Conservation (phyloP, 208 protist species). For the Leishmania guyanensis region DNA sequence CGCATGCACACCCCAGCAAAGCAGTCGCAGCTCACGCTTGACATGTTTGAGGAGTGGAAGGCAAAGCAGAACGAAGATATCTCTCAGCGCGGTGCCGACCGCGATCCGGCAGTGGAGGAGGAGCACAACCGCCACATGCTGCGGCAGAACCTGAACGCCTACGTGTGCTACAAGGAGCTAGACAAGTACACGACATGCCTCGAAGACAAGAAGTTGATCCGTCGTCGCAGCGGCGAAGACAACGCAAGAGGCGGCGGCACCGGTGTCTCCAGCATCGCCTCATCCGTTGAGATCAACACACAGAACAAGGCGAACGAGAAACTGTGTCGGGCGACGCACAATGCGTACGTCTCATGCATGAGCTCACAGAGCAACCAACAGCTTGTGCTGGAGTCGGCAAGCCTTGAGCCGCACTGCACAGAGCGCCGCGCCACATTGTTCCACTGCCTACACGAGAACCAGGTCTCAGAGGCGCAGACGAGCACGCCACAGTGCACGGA, state of each 20-base stretch:
- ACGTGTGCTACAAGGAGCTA: constrained; percentile 77
- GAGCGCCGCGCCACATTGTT: constrained; percentile 40
- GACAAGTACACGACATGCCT: constrained; percentile 80
- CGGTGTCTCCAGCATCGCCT: constrained; percentile 15
- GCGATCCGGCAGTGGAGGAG: constrained; percentile 59
- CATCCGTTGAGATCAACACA: constrained; percentile 68
- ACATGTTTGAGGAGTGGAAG: constrained; percentile 79
- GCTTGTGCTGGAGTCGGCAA: constrained; percentile 60
- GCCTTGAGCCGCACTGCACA: constrained; percentile 53
- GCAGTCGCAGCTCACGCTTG: constrained; percentile 66
- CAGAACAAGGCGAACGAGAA: constrained; percentile 74
- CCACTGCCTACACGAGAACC: constrained; percentile 59
- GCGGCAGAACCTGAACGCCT: constrained; percentile 81
- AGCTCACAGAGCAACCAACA: constrained; percentile 63
- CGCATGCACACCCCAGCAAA: constrained; percentile 34
- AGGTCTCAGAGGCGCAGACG: constrained; percentile 50
- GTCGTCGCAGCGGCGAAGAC: constrained; percentile 28
- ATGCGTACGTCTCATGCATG: constrained; percentile 72
- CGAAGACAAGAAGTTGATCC: constrained; percentile 61
- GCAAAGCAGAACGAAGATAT: constrained; percentile 56
- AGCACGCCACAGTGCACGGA: constrained; percentile 61
- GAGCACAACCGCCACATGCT: constrained; percentile 79
- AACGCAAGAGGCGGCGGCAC: constrained; percentile 1
- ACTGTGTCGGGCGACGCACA: constrained; percentile 57
- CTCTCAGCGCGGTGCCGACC: constrained; percentile 54